These are phyloP conservation scores for Ephemerocybe angulata DNA, from an alignment of 768 basidiomycete genomes.

Conservation along the genomic window DNA sequence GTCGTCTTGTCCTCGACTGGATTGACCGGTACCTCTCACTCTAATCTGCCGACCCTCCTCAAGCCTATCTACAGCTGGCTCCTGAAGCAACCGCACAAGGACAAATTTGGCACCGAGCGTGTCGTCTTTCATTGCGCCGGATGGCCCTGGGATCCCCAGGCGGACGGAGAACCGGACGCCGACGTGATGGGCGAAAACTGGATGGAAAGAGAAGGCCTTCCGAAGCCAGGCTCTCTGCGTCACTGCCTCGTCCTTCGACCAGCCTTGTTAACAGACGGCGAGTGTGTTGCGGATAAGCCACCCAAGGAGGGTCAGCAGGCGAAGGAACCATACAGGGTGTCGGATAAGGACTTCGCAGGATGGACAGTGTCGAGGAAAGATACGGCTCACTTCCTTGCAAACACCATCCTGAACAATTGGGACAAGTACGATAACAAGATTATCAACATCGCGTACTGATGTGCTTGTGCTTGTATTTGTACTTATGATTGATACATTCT, in stretches of 20 bases:
- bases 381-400: conserved; percentile 60
- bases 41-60: conserved; percentile 42
- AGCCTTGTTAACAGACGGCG: conserved; percentile 56
- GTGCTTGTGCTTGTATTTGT: too few species aligned
- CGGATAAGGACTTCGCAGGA: conserved; percentile 36
- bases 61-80: conserved; percentile 47
- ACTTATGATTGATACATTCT: too few species aligned
- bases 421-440: conserved; percentile 46
- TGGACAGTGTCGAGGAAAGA: conserved; percentile 58
- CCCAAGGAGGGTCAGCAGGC: background rate
- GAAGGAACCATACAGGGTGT: conserved; percentile 39
- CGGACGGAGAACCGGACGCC: conserved; percentile 33
- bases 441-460: conserved; percentile 47
- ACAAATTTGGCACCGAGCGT: conserved; percentile 61
- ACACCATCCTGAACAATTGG: conserved; percentile 46
- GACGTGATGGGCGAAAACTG: conserved; percentile 44
- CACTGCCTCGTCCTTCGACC: conserved; percentile 51
- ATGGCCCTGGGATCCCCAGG: conserved; percentile 40
- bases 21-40: conserved; percentile 42
- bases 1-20: conserved; percentile 53
- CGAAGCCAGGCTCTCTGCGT: conserved; percentile 40
- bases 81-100: conserved; percentile 46
- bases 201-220: conserved; percentile 40
- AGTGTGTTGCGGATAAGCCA: conserved; percentile 37
- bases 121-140: conserved; percentile 46